Percentiles rank a stretch among this genome's conserved stretches.
phyloP scores from a whole-genome alignment of 2,329 filamentous ascomycete species.

The Stachybotrys chartarum region DNA sequence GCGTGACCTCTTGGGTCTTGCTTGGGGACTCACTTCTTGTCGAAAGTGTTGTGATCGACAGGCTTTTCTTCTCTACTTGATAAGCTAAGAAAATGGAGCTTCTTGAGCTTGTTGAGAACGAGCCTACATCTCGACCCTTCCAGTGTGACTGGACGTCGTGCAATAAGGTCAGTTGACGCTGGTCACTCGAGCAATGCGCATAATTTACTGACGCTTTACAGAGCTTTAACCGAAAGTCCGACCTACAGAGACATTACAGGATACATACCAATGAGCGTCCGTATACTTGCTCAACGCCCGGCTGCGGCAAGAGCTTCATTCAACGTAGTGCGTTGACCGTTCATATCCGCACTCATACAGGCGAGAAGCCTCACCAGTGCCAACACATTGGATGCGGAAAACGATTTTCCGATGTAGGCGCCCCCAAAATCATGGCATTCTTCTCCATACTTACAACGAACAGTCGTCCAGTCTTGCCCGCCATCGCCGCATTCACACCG shows the following conservation, averaged over 20 bases:
- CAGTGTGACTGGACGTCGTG: constrained; percentile 57
- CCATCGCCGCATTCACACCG: constrained; percentile 59
- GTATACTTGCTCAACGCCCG: constrained; percentile 52
- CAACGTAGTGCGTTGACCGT: constrained; percentile 64
- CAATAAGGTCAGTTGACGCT: constrained; percentile 43
- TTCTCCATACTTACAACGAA: constrained; percentile 5
- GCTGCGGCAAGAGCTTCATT: constrained; percentile 65
- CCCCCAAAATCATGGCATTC: background rate
- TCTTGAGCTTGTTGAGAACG: constrained; percentile 58
- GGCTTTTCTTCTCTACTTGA: background rate
- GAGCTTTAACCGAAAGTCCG: constrained; percentile 69
- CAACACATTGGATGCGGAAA: constrained; percentile 59
- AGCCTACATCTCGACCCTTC: constrained; percentile 55
- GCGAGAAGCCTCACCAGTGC: constrained; percentile 66
- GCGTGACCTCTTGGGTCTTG: no score
- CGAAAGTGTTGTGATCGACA: no score
- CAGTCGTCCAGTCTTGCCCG: constrained; percentile 60
- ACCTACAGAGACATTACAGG: constrained; percentile 61
- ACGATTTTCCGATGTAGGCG: constrained; percentile 60
- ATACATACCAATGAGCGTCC: constrained; percentile 68
- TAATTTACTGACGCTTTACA: constrained; percentile 20
- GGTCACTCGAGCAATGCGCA: background rate
- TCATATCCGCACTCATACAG: constrained; percentile 63
- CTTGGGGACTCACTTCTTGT: no score
- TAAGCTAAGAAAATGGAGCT: constrained; percentile 44